phyloP scores from a whole-genome alignment of 768 basidiomycete genomes.

The Pisolithus albus region DNA sequence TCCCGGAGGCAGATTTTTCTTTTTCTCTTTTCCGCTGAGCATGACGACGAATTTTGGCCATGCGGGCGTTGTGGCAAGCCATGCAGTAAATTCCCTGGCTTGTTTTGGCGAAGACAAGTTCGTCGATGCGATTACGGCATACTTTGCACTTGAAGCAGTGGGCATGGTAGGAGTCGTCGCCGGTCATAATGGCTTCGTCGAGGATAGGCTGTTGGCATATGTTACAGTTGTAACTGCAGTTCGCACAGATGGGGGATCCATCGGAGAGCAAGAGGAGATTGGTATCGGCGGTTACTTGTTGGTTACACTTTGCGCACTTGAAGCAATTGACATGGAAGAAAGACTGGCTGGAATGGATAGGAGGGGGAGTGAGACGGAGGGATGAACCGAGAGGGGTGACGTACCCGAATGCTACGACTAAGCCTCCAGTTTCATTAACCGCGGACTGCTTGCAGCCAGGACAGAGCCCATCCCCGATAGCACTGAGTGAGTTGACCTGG shows the following conservation, averaged over 20 bases:
- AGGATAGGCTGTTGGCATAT: constrained; percentile 91
- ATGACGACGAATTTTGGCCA: constrained; percentile 86
- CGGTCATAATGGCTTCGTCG: constrained; percentile 99
- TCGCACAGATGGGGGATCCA: constrained; percentile 92
- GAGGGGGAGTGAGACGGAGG: not conserved
- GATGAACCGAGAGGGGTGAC: constrained; percentile 26
- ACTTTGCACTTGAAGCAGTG: constrained; percentile 98
- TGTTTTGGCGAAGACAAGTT: constrained; percentile 97
- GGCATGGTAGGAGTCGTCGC: constrained; percentile 97
- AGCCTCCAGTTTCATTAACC: constrained; percentile 72
- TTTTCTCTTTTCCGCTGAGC: constrained; percentile 67
- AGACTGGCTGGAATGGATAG: constrained; percentile 55
- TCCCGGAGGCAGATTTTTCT: constrained; percentile 35
- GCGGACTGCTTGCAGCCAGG: constrained; percentile 80
- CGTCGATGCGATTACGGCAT: constrained; percentile 91
- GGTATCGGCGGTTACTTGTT: constrained; percentile 92
- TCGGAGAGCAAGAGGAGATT: constrained; percentile 96
- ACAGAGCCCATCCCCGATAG: constrained; percentile 56
- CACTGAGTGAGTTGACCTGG: constrained; percentile 8
- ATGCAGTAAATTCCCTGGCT: constrained; percentile 98
- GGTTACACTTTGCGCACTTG: constrained; percentile 92
- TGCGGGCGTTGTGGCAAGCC: constrained; percentile 96
- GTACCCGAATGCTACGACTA: constrained; percentile 95
- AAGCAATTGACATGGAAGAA: constrained; percentile 95
- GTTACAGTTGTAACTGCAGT: constrained; percentile 93